These are phyloP conservation scores for Cyberlindnera mycetangii DNA, from an alignment of 805 yeast species.

Conservation along the genomic window DNA sequence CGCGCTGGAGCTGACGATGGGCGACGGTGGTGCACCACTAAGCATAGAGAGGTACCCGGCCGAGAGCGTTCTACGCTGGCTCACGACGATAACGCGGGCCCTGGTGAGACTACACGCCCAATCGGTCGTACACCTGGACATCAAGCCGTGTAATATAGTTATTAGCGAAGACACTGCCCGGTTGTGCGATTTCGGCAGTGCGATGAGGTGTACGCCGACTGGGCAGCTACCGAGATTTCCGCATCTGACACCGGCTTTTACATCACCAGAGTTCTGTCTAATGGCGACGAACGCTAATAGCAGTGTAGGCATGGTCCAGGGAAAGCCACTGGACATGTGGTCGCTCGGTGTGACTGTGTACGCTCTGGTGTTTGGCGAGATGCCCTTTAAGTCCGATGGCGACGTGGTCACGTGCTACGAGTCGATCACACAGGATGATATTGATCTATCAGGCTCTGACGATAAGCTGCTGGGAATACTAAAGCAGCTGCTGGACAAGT, in stretches of 20 bases:
- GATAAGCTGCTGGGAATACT: background rate
- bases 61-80: slow-evolving; percentile 5
- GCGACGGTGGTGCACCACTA: slow-evolving; percentile 10
- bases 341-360: slow-evolving; percentile 10
- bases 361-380: slow-evolving; percentile 5
- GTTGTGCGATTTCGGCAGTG: slow-evolving; percentile 15
- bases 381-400: slow-evolving; percentile 6
- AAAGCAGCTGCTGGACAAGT: slow-evolving; percentile 1
- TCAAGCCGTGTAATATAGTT: slow-evolving; percentile 15
- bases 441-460: too few relatives aligned
- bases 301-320: background rate
- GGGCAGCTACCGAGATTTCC: slow-evolving; percentile 4
- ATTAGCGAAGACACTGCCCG: slow-evolving; percentile 1
- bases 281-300: slow-evolving; percentile 1
- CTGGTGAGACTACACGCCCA: slow-evolving; percentile 1
- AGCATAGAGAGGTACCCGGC: slow-evolving; percentile 5
- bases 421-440: background rate
- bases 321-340: slow-evolving; percentile 13
- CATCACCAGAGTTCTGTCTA: slow-evolving; percentile 14
- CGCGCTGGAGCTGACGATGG: slow-evolving; percentile 7
- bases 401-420: background rate
- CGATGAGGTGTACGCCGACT: background rate
- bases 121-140: slow-evolving; percentile 10
- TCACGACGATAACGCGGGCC: background rate
- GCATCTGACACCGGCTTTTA: slow-evolving; percentile 12